Conservation (phyloP, 768 basidiomycete genomes). For the Chlorophyllum brunneum region DNA sequence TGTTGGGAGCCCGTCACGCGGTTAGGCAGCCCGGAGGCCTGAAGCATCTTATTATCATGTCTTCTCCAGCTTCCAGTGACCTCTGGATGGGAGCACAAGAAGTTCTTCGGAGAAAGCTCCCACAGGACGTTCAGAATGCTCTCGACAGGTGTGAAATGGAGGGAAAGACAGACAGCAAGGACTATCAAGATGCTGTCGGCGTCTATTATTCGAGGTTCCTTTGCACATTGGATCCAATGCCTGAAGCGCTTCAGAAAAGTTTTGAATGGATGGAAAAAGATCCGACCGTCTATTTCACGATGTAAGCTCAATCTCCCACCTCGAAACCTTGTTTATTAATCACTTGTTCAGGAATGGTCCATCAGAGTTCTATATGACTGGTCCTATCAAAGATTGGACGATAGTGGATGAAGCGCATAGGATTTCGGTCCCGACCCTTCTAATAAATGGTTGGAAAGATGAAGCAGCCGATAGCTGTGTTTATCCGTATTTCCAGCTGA, state of each 20-base stretch:
- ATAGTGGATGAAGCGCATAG: conserved; percentile 39
- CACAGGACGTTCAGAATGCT: conserved; percentile 33
- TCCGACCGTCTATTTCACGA: conserved; percentile 43
- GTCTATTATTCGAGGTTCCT: conserved; percentile 39
- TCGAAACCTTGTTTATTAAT: neutral
- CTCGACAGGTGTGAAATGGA: conserved; percentile 44
- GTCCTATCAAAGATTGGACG: conserved; percentile 41
- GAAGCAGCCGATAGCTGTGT: conserved; percentile 34
- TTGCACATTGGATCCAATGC: conserved; percentile 43
- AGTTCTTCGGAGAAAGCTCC: conserved; percentile 23
- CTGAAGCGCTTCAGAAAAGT: conserved; percentile 29
- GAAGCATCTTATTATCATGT: conserved; percentile 39
- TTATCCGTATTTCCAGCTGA: conserved; percentile 31
- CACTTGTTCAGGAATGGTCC: conserved; percentile 32
- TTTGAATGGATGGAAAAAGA: conserved; percentile 36
- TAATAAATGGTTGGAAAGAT: conserved; percentile 40
- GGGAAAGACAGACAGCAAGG: conserved; percentile 36
- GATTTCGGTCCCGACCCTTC: conserved; percentile 35
- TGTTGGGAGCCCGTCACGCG: conserved; percentile 39
- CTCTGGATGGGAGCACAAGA: conserved; percentile 30
- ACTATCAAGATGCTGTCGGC: conserved; percentile 40
- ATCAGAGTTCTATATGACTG: conserved; percentile 33
- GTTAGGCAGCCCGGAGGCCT: conserved; percentile 40
- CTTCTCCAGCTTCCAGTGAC: conserved; percentile 41
- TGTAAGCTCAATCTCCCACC: conserved; percentile 29